Evolutionary conservation across 2,329 filamentous ascomycete genomes (phyloP), one percentile per base, ranked within the genome.

Genomic region (Hymenoscyphus infarciens): DNA sequence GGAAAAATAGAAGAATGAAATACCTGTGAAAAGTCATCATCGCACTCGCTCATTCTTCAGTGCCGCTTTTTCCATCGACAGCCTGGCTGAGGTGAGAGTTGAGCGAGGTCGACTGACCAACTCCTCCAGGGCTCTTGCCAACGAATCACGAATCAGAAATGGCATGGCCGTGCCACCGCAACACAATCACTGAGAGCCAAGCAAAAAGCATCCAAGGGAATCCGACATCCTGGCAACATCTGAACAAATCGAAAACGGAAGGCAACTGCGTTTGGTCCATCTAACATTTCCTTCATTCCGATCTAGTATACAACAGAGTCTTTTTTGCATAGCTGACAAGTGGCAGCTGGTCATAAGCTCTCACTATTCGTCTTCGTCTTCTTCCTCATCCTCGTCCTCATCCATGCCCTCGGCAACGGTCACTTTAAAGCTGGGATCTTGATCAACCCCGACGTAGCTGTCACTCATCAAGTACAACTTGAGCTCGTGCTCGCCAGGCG

Each of bases 401-500:
- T 98, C 95, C 91, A 95, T 96, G 5, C 92, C 92, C 77, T 99
- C 95, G 1, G 88, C 91, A 31, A 90, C 95, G 60, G 84, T 88
- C 54, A 99, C 87, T 62, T 85, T 88, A 75, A 99, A 98, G 5
- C 87, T 86, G 61, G 93, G 91, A 73, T 96, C 96, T 78, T 99
- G 95, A 78, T 99, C 96, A 60, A 99, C 92, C 29, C 95, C 95
- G 39, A 97, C 85, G 76, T 99, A 99, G 76, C 91, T 94, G 78
- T 99, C 95, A 75, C 93, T 95, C 89, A 99, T 97, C 74, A 99
- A 80, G 78, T 91, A 97, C 67, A 98, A 80, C 76, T 94, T 97
- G 73, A 99, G 78, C 64, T 93, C 87, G 76, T 97, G 91, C 74
- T 92, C 85, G 58, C 95, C 95, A 29, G 91, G 83, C 66, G 85